Evolutionary conservation across 1,284 basidiomycete species (phyloP).

Genomic region (Rhodofomes roseus): DNA sequence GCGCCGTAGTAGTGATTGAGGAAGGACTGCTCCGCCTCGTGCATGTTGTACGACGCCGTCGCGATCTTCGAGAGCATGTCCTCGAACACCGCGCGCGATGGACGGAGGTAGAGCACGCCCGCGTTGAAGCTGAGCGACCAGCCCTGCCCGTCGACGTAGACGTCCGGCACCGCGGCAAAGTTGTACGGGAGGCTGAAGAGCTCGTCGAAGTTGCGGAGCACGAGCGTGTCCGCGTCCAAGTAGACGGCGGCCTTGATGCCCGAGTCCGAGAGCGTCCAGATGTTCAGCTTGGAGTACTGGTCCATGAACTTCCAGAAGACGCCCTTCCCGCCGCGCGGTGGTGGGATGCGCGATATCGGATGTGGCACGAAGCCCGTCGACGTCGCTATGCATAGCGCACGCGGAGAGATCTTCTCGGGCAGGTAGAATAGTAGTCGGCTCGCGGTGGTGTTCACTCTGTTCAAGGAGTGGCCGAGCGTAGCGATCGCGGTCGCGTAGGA

Average conservation of each 20-base stretch:
- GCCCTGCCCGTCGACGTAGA: slow-evolving; percentile 31
- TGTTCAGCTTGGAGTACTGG: slow-evolving; percentile 41
- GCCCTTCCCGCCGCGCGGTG: slow-evolving; percentile 32
- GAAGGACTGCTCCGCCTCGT: slow-evolving; percentile 42
- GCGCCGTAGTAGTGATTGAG: slow-evolving; percentile 42
- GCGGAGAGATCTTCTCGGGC: slow-evolving; percentile 33
- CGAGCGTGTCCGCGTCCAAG: slow-evolving; percentile 43
- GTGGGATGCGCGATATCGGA: slow-evolving; percentile 33
- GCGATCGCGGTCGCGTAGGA: slow-evolving; percentile 38
- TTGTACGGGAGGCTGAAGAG: slow-evolving; percentile 39
- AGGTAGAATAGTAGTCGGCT: slow-evolving; percentile 37
- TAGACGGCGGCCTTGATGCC: slow-evolving; percentile 35
- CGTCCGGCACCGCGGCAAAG: slow-evolving; percentile 42
- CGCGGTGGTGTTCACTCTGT: slow-evolving; percentile 31
- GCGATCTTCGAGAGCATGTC: slow-evolving; percentile 32
- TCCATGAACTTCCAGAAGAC: slow-evolving; percentile 36
- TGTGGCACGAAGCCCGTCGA: slow-evolving; percentile 37
- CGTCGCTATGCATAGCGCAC: slow-evolving; percentile 37
- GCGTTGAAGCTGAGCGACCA: slow-evolving; percentile 40
- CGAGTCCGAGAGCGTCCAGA: slow-evolving; percentile 37
- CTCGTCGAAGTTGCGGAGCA: slow-evolving; percentile 41
- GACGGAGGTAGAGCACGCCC: slow-evolving; percentile 37
- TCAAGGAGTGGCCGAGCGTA: slow-evolving; percentile 39
- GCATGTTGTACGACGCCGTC: slow-evolving; percentile 27
- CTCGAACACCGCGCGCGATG: slow-evolving; percentile 28